These are phyloP conservation scores for Daldinia vernicosa DNA, from an alignment of 495 filamentous ascomycete species.

Conservation along the genomic window DNA sequence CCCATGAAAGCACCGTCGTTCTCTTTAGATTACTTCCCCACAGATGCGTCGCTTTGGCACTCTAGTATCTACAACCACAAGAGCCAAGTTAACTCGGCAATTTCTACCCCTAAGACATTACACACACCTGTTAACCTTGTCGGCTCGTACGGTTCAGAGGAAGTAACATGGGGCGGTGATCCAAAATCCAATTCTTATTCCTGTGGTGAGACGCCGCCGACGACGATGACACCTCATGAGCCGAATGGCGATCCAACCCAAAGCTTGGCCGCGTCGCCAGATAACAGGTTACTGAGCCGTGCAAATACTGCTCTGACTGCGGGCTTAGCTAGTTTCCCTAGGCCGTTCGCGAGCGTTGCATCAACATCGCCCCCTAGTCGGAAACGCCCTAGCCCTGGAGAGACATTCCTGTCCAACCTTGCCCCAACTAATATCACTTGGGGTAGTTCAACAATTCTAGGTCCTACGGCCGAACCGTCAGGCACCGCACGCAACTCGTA, in stretches of 20 bases:
- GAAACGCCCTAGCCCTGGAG: slow-evolving; percentile 73
- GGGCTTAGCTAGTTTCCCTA: slow-evolving; percentile 75
- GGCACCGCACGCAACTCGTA: slow-evolving; percentile 56
- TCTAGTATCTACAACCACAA: slow-evolving; percentile 33
- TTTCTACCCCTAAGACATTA: slow-evolving; percentile 67
- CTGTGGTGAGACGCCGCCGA: slow-evolving; percentile 74
- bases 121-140: slow-evolving; percentile 65
- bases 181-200: slow-evolving; percentile 63
- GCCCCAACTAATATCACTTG: slow-evolving; percentile 70
- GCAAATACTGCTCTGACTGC: slow-evolving; percentile 68
- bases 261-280: slow-evolving; percentile 78
- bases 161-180: slow-evolving; percentile 59
- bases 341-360: slow-evolving; percentile 73
- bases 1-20: slow-evolving; percentile 72
- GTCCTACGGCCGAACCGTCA: slow-evolving; percentile 54
- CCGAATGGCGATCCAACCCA: slow-evolving; percentile 56
- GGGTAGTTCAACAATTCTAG: slow-evolving; percentile 69
- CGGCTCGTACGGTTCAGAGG: slow-evolving; percentile 68
- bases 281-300: slow-evolving; percentile 59
- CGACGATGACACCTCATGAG: slow-evolving; percentile 51
- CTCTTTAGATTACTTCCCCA: slow-evolving; percentile 74
- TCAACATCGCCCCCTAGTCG: slow-evolving; percentile 76
- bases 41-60: slow-evolving; percentile 65
- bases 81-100: slow-evolving; percentile 58
- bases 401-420: slow-evolving; percentile 70